These are phyloP conservation scores for Thelonectria rubi DNA, from an alignment of 2,329 filamentous ascomycete genomes.

Conservation along the genomic window DNA sequence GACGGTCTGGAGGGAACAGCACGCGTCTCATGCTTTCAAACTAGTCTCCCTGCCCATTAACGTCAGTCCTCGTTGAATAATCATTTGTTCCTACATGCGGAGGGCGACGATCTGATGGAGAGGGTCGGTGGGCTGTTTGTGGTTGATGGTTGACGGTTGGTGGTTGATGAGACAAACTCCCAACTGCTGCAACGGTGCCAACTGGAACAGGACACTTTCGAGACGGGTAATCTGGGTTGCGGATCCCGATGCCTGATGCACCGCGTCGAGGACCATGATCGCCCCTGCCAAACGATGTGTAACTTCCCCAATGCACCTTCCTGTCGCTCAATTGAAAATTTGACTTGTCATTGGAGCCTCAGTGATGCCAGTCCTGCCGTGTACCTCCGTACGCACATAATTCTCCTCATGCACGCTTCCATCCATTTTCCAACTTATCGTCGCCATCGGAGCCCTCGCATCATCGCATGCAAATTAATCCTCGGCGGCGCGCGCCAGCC, in stretches of 20 bases:
- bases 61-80: too few relatives aligned
- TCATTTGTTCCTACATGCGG: not conserved
- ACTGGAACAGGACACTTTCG: conserved; percentile 18
- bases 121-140: not conserved
- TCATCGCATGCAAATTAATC: conserved; percentile 27
- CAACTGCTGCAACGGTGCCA: conserved; percentile 15
- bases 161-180: conserved; percentile 15
- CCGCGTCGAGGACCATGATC: not conserved
- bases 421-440: not conserved
- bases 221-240: conserved; percentile 6
- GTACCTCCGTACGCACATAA: not conserved
- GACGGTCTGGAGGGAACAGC: not conserved
- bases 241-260: conserved; percentile 17
- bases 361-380: not conserved
- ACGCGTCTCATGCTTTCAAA: not conserved
- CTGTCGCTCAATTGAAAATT: not conserved
- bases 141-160: conserved; percentile 8
- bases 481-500: conserved; percentile 25
- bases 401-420: not conserved
- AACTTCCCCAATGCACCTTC: not conserved
- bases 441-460: conserved; percentile 8
- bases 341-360: not conserved
- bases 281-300: not conserved
- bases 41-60: not conserved
- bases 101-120: not conserved